These are phyloP conservation scores for Ophiostoma ips DNA, from an alignment of 2,329 filamentous ascomycete species.

Conservation along the genomic window DNA sequence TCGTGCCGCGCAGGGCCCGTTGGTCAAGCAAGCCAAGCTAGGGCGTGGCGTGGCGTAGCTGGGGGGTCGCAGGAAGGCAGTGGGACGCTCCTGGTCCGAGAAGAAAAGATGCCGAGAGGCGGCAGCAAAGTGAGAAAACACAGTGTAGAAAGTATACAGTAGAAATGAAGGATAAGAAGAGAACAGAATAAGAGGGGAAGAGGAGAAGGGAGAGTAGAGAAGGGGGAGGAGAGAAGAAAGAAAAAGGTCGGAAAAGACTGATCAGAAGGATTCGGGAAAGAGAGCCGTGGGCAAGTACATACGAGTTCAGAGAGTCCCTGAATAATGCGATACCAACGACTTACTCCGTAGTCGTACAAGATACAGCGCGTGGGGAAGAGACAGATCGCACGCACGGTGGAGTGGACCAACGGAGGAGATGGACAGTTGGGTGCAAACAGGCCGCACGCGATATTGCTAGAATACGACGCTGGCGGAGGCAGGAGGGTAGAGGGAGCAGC, in stretches of 20 bases:
- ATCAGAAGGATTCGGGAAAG: no score
- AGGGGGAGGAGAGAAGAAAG: neutral
- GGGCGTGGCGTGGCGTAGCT: slow-evolving; percentile 7
- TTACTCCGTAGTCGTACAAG: no score
- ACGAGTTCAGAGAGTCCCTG: no score
- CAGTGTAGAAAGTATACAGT: neutral
- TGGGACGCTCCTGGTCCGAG: neutral
- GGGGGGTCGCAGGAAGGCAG: neutral
- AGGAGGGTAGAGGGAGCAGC: neutral
- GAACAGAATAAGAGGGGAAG: neutral
- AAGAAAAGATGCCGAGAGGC: neutral
- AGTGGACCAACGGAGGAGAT: neutral
- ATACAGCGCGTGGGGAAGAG: no score
- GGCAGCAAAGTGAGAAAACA: neutral
- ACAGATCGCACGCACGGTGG: neutral
- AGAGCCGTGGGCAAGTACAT: no score
- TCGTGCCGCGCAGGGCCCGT: slow-evolving; percentile 6
- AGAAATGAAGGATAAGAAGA: neutral
- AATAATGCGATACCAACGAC: neutral
- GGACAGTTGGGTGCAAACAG: neutral
- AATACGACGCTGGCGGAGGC: neutral
- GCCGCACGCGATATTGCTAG: neutral
- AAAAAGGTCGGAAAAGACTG: no score
- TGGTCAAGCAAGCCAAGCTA: neutral
- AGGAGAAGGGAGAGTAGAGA: neutral